Percentiles rank a stretch among this genome's conserved stretches.
Evolutionary conservation across 2,329 filamentous ascomycete genomes (phyloP).

Genomic region (Trichoderma atroviride): DNA sequence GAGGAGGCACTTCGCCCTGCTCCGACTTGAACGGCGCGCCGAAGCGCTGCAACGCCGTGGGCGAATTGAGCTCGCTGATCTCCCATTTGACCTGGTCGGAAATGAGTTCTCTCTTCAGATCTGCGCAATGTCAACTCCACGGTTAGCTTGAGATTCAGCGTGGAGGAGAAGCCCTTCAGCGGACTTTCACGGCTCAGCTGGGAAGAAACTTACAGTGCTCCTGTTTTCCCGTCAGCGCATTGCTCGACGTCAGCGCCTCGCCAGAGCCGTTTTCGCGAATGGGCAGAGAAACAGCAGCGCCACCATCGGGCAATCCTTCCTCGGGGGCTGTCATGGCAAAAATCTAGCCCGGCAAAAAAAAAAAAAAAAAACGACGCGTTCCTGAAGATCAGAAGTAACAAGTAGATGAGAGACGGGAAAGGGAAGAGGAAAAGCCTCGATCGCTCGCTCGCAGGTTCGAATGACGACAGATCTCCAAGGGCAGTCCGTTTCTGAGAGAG

Average conservation of each 20-base stretch:
- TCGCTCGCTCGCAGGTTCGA: neutral
- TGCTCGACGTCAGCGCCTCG: slow-evolving; percentile 45
- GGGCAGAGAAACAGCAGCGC: slow-evolving; percentile 35
- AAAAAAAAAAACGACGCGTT: neutral
- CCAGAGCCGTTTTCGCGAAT: slow-evolving; percentile 37
- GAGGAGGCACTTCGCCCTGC: slow-evolving; percentile 85
- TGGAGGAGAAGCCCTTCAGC: neutral
- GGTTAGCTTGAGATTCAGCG: neutral
- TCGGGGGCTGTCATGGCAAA: slow-evolving; percentile 37
- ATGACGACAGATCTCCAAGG: neutral
- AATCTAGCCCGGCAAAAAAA: neutral
- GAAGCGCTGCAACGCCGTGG: slow-evolving; percentile 91
- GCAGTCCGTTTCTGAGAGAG: neutral
- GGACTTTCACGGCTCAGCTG: neutral
- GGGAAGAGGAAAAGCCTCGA: neutral
- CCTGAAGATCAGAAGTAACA: neutral
- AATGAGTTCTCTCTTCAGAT: slow-evolving; percentile 94
- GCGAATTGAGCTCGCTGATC: slow-evolving; percentile 89
- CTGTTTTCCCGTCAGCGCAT: slow-evolving; percentile 85
- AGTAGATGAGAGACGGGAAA: neutral
- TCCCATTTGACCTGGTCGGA: slow-evolving; percentile 87
- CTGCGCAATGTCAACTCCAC: slow-evolving; percentile 47
- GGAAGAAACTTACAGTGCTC: slow-evolving; percentile 76
- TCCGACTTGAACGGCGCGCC: slow-evolving; percentile 94
- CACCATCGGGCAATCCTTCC: slow-evolving; percentile 33